Percentiles rank a stretch among this genome's conserved stretches.
Evolutionary conservation across 139 green algal genomes (phyloP).

Genomic region (Trebouxia sp.): DNA sequence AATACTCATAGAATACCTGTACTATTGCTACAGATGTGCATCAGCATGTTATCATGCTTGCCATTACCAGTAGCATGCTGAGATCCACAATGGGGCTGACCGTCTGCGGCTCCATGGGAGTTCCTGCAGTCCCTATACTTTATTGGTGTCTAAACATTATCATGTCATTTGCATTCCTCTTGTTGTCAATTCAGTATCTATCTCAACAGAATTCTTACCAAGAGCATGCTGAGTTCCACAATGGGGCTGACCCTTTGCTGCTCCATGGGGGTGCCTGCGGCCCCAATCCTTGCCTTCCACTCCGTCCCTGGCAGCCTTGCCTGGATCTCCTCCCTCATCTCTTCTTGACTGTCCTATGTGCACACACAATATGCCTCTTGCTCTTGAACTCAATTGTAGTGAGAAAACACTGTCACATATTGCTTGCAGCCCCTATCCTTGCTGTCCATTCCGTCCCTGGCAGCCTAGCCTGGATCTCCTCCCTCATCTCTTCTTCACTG

Average conservation of each 20-base stretch:
- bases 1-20: too few species aligned
- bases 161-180: too few species aligned
- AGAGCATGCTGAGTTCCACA: constrained; percentile 78
- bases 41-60: too few species aligned
- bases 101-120: too few species aligned
- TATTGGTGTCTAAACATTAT: too few species aligned
- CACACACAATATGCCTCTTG: too few species aligned
- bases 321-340: constrained; percentile 21
- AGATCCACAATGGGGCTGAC: background rate
- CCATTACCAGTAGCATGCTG: background rate
- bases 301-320: constrained; percentile 17
- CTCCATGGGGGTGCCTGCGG: constrained; percentile 51
- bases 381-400: too few species aligned
- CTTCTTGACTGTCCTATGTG: background rate
- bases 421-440: constrained; percentile 49
- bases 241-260: constrained; percentile 74
- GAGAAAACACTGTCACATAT: too few species aligned
- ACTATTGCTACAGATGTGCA: too few species aligned
- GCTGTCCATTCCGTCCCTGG: constrained; percentile 38
- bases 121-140: too few species aligned
- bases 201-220: constrained; percentile 39
- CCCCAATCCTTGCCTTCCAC: constrained; percentile 46
- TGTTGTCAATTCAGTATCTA: too few species aligned
- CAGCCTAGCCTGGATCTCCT: constrained; percentile 27
- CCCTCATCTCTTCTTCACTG: background rate